These are phyloP conservation scores for Neltuma alba DNA, from an alignment of 306 rosid species.

Conservation along the genomic window DNA sequence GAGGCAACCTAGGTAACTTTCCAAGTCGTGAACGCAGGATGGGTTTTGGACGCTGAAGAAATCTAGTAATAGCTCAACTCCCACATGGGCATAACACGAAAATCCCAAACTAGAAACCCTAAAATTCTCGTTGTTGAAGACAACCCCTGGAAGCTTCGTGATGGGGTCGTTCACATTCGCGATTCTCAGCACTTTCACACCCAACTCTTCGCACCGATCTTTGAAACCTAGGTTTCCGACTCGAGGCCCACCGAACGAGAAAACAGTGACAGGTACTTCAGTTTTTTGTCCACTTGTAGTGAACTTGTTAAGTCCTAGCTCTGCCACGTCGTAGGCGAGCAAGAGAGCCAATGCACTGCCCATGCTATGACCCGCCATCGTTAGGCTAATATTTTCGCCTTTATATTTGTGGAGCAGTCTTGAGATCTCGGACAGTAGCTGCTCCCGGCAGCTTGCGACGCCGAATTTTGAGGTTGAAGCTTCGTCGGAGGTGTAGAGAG, in stretches of 20 bases:
- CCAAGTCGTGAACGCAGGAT: constrained; percentile 89
- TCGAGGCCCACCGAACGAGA: constrained; percentile 89
- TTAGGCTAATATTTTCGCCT: constrained; percentile 67
- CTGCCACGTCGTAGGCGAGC: constrained; percentile 85
- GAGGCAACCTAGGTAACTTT: constrained; percentile 56
- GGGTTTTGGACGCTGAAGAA: constrained; percentile 87
- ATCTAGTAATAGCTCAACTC: constrained; percentile 76
- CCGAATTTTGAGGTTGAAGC: constrained; percentile 56
- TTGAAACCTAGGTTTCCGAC: constrained; percentile 83
- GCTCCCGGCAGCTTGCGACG: constrained; percentile 78
- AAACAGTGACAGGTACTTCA: constrained; percentile 56
- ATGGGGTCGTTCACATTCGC: constrained; percentile 84
- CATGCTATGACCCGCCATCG: constrained; percentile 92
- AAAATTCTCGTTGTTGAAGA: constrained; percentile 82
- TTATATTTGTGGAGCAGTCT: constrained; percentile 56
- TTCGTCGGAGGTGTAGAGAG: constrained; percentile 79
- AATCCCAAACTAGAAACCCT: constrained; percentile 81
- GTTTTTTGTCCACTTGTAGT: neutral
- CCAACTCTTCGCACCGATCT: constrained; percentile 74
- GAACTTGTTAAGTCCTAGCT: constrained; percentile 61
- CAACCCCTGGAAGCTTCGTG: constrained; percentile 83
- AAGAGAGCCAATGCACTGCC: constrained; percentile 88
- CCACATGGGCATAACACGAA: constrained; percentile 87
- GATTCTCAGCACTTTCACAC: constrained; percentile 75
- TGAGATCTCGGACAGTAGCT: constrained; percentile 78